These are phyloP conservation scores for Colletotrichum filicis DNA, from an alignment of 2,329 filamentous ascomycete genomes.

Conservation along the genomic window DNA sequence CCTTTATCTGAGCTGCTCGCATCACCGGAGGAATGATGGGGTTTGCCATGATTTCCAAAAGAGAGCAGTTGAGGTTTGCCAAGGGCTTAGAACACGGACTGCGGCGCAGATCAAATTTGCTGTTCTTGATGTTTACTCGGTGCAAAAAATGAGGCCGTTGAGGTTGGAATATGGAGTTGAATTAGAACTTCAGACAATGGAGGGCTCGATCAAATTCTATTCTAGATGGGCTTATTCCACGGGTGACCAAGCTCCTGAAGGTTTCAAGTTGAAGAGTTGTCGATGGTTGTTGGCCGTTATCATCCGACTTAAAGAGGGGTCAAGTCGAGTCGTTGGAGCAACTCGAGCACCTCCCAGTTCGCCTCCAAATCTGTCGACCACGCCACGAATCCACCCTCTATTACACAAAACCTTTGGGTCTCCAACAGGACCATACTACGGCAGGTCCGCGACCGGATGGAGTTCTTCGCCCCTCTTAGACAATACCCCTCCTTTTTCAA, in stretches of 20 bases:
- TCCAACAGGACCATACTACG: neutral
- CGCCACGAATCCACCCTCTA: neutral
- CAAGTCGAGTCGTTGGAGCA: neutral
- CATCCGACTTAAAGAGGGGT: neutral
- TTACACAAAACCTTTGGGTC: neutral
- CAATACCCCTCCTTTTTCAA: neutral
- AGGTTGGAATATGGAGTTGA: neutral
- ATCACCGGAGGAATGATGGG: slow-evolving; percentile 7
- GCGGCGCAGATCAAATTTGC: neutral
- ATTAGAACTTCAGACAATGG: neutral
- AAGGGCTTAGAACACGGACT: neutral
- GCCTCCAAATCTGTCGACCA: neutral
- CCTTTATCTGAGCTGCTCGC: slow-evolving; percentile 38
- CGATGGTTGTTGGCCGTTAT: neutral
- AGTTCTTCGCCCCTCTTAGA: neutral
- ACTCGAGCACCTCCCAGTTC: neutral
- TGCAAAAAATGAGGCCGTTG: neutral
- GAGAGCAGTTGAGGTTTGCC: neutral
- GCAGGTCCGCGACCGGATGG: neutral
- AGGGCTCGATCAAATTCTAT: neutral
- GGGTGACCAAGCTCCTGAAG: neutral
- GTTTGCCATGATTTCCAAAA: neutral
- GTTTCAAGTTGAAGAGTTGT: neutral
- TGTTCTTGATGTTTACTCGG: neutral
- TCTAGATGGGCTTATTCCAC: neutral